phyloP scores from a whole-genome alignment of 345 rosid genomes.

The Erodium maritimum region DNA sequence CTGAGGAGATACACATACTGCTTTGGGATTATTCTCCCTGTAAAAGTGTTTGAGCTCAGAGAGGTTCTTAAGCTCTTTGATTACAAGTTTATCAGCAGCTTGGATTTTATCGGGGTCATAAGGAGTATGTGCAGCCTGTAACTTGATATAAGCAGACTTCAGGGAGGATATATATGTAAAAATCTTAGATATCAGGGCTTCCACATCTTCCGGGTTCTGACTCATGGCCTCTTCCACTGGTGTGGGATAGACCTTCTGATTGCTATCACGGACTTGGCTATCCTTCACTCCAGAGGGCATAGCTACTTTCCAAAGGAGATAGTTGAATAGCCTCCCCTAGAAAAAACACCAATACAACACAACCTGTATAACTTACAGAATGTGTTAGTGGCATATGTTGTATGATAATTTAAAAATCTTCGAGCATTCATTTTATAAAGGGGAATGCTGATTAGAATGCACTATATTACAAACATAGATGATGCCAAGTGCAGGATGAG shows the following conservation, averaged over 20 bases:
- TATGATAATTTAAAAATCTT: too few relatives aligned
- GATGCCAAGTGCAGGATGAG: too few relatives aligned
- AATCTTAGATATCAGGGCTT: conserved; percentile 13
- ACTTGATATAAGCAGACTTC: conserved; percentile 17
- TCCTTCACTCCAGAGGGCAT: conserved; percentile 19
- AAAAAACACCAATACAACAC: background rate
- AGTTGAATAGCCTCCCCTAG: background rate
- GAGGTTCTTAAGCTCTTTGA: conserved; percentile 11
- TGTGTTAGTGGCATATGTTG: too few relatives aligned
- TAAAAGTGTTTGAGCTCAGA: conserved; percentile 17
- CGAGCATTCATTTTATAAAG: too few relatives aligned
- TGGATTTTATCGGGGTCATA: conserved; percentile 19
- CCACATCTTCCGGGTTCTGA: conserved; percentile 14
- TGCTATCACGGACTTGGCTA: conserved; percentile 18
- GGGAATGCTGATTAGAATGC: too few relatives aligned
- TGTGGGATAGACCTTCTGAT: conserved; percentile 17
- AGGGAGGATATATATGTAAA: conserved; percentile 16
- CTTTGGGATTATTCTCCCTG: conserved; percentile 18
- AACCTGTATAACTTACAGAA: too few relatives aligned
- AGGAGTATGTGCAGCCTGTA: conserved; percentile 17
- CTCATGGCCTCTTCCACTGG: conserved; percentile 19
- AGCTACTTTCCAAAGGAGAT: conserved; percentile 9
- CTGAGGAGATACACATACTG: conserved; percentile 15
- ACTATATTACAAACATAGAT: too few relatives aligned
- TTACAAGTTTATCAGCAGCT: conserved; percentile 12